These are phyloP conservation scores for Lactarius hengduanensis DNA, from an alignment of 768 basidiomycete species.

Conservation along the genomic window DNA sequence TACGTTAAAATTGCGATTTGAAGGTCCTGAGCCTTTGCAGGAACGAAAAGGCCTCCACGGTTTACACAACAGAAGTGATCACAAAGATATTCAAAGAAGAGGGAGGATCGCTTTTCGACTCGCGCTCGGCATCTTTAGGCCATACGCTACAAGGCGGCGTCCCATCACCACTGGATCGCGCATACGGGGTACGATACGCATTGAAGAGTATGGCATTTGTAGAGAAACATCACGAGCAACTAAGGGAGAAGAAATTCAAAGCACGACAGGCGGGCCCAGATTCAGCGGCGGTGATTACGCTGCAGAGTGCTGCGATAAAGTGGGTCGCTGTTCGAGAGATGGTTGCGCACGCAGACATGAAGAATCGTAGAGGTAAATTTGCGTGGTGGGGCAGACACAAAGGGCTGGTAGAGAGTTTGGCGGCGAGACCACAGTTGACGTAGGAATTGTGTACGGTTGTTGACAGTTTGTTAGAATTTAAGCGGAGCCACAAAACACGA, in stretches of 20 bases:
- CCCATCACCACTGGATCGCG: conserved; percentile 92
- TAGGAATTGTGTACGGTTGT: conserved; percentile 4
- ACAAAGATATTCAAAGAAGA: conserved; percentile 95
- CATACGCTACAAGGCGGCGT: conserved; percentile 97
- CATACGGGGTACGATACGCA: conserved; percentile 85
- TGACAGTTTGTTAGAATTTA: conserved; percentile 5
- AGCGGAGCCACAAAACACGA: conserved; percentile 23
- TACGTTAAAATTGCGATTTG: not conserved
- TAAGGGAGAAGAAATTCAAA: conserved; percentile 53
- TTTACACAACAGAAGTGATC: conserved; percentile 90
- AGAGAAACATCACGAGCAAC: conserved; percentile 67
- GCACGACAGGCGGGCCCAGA: conserved; percentile 56
- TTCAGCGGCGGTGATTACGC: conserved; percentile 86
- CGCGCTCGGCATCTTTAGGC: conserved; percentile 92
- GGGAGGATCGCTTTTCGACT: conserved; percentile 88
- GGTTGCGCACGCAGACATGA: conserved; percentile 86
- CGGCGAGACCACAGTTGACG: conserved; percentile 59
- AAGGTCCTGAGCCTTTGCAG: conserved; percentile 40
- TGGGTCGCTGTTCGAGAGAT: conserved; percentile 88
- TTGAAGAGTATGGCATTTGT: conserved; percentile 94
- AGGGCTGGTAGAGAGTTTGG: conserved; percentile 71
- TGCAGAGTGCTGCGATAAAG: conserved; percentile 75
- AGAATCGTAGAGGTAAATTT: conserved; percentile 74
- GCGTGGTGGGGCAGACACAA: conserved; percentile 77
- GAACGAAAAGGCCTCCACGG: conserved; percentile 80